Evolutionary conservation across 2,329 filamentous ascomycete species (phyloP).

Genomic region (Phaeosphaeriaceae sp.): DNA sequence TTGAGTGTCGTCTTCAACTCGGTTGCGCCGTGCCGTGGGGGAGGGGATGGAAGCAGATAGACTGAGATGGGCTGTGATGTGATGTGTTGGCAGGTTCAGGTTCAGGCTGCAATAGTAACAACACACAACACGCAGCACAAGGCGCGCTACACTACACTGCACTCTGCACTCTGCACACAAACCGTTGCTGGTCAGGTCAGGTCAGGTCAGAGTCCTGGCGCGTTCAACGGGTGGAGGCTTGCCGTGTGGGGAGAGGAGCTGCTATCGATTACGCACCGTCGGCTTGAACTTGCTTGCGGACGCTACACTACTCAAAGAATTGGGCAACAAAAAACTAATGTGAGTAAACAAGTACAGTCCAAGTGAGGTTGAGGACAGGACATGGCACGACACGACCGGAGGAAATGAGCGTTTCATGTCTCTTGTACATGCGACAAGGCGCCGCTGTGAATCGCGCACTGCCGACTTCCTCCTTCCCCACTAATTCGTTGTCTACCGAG

Average conservation of each 20-base stretch:
- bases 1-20: neutral
- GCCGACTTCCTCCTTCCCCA: constrained; percentile 17
- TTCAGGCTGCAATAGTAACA: too few species aligned
- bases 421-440: too few species aligned
- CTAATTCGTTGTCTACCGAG: neutral
- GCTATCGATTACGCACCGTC: constrained; percentile 24
- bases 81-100: constrained; percentile 24
- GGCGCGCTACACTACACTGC: too few species aligned
- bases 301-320: too few species aligned
- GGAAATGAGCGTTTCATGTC: constrained; percentile 19
- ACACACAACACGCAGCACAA: too few species aligned
- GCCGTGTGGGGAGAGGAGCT: constrained; percentile 35
- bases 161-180: neutral
- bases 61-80: constrained; percentile 19
- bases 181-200: constrained; percentile 13
- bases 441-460: constrained; percentile 20
- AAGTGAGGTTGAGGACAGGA: too few species aligned
- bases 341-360: too few species aligned
- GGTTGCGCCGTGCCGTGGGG: neutral
- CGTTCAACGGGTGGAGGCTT: constrained; percentile 23
- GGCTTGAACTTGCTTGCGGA: neutral
- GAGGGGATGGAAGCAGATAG: constrained; percentile 3
- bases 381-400: constrained; percentile 4
- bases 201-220: constrained; percentile 18
- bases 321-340: too few species aligned